phyloP scores from a whole-genome alignment of 805 yeast species.

The Wickerhamomyces bisporus region DNA sequence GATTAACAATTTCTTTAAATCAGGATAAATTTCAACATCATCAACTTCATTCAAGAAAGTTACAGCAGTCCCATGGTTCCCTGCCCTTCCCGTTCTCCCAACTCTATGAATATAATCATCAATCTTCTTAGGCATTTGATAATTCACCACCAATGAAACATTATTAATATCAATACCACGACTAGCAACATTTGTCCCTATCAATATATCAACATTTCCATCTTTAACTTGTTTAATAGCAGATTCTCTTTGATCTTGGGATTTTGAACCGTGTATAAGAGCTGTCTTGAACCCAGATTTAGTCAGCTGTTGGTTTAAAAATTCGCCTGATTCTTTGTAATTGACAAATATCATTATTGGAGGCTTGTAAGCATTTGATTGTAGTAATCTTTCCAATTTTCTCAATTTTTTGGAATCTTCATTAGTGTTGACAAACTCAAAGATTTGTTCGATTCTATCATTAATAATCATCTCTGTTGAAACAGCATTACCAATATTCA shows the following conservation, averaged over 20 bases:
- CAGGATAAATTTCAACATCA: constrained; percentile 38
- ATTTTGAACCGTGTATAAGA: constrained; percentile 79
- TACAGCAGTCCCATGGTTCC: constrained; percentile 67
- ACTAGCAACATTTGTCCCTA: constrained; percentile 95
- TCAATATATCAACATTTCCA: constrained; percentile 55
- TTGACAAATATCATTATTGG: constrained; percentile 81
- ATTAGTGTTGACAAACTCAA: constrained; percentile 40
- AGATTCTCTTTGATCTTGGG: constrained; percentile 80
- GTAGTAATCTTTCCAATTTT: constrained; percentile 36
- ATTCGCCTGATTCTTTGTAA: constrained; percentile 68
- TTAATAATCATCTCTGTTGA: constrained; percentile 22
- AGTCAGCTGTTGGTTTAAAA: constrained; percentile 46
- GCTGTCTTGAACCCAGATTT: constrained; percentile 45
- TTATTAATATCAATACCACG: constrained; percentile 92
- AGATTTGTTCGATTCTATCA: constrained; percentile 65
- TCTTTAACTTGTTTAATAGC: constrained; percentile 57
- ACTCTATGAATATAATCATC: constrained; percentile 90
- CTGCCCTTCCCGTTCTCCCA: constrained; percentile 97
- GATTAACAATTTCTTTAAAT: constrained; percentile 16
- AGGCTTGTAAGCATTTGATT: constrained; percentile 31
- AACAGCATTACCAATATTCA: constrained; percentile 60
- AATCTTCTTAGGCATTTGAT: constrained; percentile 70
- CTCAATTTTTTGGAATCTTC: constrained; percentile 42
- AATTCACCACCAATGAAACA: constrained; percentile 81
- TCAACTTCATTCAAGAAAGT: constrained; percentile 75